Percentiles rank a stretch among this genome's conserved stretches.
These are phyloP conservation scores for Halocafeteria seosinensis DNA, from an alignment of 108 stramenopile species.

Conservation along the genomic window DNA sequence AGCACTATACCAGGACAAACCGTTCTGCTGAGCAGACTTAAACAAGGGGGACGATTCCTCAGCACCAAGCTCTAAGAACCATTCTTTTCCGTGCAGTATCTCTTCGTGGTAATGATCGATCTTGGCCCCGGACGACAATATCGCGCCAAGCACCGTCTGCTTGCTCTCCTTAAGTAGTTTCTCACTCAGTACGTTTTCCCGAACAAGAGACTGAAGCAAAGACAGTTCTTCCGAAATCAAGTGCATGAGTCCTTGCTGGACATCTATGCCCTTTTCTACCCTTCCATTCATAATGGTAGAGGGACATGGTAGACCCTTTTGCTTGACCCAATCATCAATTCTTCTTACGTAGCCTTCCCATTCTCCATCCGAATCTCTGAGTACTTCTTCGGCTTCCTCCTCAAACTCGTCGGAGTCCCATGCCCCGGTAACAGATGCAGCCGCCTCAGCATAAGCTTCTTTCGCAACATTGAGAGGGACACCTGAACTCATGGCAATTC, in stretches of 20 bases:
- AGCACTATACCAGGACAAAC: no score
- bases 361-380: background rate
- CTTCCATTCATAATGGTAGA: background rate
- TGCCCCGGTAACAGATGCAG: background rate
- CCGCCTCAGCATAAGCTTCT: background rate
- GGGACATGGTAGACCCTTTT: background rate
- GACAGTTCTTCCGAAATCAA: background rate
- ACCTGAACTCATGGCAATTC: background rate
- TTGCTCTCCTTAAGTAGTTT: background rate
- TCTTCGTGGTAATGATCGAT: background rate
- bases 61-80: no score
- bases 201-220: background rate
- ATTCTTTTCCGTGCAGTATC: no score
- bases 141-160: background rate
- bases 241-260: background rate
- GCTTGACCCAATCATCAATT: background rate
- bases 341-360: background rate
- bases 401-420: background rate
- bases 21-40: no score
- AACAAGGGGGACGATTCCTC: no score
- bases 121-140: no score
- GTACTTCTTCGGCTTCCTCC: background rate
- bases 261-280: background rate
- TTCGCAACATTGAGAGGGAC: background rate
- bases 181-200: background rate